Evolutionary conservation across 2,329 filamentous ascomycete genomes (phyloP).

Genomic region (Colletotrichum magnum): DNA sequence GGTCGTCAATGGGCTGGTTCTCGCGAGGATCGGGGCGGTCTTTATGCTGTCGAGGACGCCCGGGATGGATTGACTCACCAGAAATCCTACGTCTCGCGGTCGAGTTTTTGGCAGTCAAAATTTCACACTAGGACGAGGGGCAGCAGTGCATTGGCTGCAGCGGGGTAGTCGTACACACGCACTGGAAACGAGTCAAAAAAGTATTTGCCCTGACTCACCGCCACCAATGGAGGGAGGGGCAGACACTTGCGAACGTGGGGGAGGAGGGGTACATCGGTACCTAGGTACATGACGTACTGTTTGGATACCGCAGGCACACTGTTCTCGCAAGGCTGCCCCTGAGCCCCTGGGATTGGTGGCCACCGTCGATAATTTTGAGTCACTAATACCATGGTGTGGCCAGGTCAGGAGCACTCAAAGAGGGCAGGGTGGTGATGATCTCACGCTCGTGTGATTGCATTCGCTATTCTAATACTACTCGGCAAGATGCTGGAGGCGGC

Average conservation of each 20-base stretch:
- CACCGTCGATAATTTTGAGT: too few species aligned
- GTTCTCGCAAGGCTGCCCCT: neutral
- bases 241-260: slow-evolving; percentile 28
- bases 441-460: too few species aligned
- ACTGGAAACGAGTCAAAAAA: slow-evolving; percentile 32
- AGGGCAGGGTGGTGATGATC: too few species aligned
- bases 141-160: slow-evolving; percentile 39
- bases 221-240: slow-evolving; percentile 38
- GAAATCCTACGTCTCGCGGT: slow-evolving; percentile 31
- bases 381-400: too few species aligned
- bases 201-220: slow-evolving; percentile 40
- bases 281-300: too few species aligned
- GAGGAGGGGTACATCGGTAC: slow-evolving; percentile 28
- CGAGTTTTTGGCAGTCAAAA: slow-evolving; percentile 32
- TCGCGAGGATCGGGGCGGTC: neutral
- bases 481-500: too few species aligned
- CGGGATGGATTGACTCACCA: slow-evolving; percentile 32
- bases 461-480: too few species aligned
- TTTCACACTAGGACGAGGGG: slow-evolving; percentile 34
- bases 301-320: neutral
- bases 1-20: neutral
- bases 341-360: too few species aligned
- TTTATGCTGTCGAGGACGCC: neutral
- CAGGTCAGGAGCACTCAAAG: too few species aligned
- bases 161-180: slow-evolving; percentile 31